phyloP scores from a whole-genome alignment of 2,329 filamentous ascomycete species.

The Xylariales sp. region DNA sequence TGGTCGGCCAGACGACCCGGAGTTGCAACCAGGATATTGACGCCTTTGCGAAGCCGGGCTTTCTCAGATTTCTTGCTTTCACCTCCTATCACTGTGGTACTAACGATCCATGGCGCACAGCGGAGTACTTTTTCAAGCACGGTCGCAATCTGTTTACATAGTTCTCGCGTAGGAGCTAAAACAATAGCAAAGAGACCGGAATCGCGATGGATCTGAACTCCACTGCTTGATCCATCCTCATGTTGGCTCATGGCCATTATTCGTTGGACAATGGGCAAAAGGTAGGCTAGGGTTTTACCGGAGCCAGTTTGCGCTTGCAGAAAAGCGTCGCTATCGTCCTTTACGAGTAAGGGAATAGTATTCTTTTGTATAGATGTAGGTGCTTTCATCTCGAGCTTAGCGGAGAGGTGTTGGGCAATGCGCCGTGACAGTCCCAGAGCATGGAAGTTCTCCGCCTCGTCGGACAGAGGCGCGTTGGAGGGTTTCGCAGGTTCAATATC shows the following conservation, averaged over 20 bases:
- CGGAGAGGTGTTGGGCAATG: slow-evolving; percentile 83
- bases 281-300: slow-evolving; percentile 96
- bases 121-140: slow-evolving; percentile 87
- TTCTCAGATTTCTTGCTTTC: slow-evolving; percentile 85
- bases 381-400: slow-evolving; percentile 87
- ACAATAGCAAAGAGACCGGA: slow-evolving; percentile 94
- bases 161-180: slow-evolving; percentile 91
- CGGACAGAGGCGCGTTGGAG: slow-evolving; percentile 89
- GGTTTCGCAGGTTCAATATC: slow-evolving; percentile 72
- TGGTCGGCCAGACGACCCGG: slow-evolving; percentile 93
- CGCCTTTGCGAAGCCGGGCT: slow-evolving; percentile 88
- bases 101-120: slow-evolving; percentile 94
- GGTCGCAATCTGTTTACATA: slow-evolving; percentile 91
- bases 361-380: slow-evolving; percentile 96
- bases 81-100: slow-evolving; percentile 81
- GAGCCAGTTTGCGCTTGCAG: slow-evolving; percentile 97
- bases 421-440: slow-evolving; percentile 84
- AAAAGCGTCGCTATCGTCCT: slow-evolving; percentile 88
- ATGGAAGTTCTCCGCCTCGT: slow-evolving; percentile 87
- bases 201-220: slow-evolving; percentile 76
- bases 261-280: slow-evolving; percentile 90
- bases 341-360: slow-evolving; percentile 82
- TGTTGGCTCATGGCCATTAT: slow-evolving; percentile 79
- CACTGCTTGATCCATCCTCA: slow-evolving; percentile 58
- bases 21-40: slow-evolving; percentile 96